Evolutionary conservation across 2,329 filamentous ascomycete genomes (phyloP).

Genomic region (Lasiodiplodia citricola): DNA sequence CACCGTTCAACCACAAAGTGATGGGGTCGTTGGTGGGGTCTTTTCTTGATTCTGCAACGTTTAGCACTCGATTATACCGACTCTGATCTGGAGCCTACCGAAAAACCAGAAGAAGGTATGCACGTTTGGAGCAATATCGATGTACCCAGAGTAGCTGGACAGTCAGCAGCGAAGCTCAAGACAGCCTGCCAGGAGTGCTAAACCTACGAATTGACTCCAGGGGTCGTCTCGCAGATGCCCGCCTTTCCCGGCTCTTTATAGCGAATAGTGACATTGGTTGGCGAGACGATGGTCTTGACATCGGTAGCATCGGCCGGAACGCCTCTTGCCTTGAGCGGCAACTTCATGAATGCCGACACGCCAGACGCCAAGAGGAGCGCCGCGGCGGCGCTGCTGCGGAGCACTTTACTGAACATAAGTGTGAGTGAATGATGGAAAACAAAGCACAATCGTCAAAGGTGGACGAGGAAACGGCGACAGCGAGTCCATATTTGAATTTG

Average conservation of each 20-base stretch:
- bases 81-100: not conserved
- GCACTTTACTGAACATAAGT: conserved; percentile 3
- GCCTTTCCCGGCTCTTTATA: conserved; percentile 58
- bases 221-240: conserved; percentile 58
- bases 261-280: conserved; percentile 52
- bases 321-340: conserved; percentile 19
- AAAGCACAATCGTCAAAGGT: not conserved
- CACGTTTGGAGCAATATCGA: conserved; percentile 44
- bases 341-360: conserved; percentile 13
- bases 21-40: conserved; percentile 54
- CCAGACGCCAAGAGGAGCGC: conserved; percentile 6
- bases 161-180: not conserved
- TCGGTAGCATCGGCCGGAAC: conserved; percentile 49
- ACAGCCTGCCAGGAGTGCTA: not conserved
- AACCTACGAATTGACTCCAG: conserved; percentile 53
- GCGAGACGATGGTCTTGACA: conserved; percentile 53
- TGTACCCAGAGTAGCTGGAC: conserved; percentile 49
- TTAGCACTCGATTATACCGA: not conserved
- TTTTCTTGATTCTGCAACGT: conserved; percentile 50
- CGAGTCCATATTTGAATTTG: conserved; percentile 7
- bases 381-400: conserved; percentile 7
- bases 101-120: conserved; percentile 58
- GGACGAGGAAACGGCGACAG: not conserved
- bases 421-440: not conserved
- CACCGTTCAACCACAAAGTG: conserved; percentile 61